phyloP scores from a whole-genome alignment of 2,329 filamentous ascomycete genomes.

The Penicillium sp. region DNA sequence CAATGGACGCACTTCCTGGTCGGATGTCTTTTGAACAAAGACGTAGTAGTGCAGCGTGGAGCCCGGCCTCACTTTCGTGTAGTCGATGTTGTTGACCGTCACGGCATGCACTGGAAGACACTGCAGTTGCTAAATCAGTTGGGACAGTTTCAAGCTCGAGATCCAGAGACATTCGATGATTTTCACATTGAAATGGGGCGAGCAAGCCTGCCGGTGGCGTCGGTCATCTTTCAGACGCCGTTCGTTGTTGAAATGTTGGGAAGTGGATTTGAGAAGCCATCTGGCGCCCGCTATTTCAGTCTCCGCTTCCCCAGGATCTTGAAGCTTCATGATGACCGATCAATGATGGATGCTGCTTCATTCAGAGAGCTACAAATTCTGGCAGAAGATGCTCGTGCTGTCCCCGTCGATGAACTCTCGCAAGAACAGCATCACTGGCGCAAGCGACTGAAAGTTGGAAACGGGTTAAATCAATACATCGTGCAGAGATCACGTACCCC shows the following conservation, averaged over 20 bases:
- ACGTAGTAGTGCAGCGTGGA: constrained; percentile 48
- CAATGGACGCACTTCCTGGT: constrained; percentile 77
- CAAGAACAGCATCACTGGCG: constrained; percentile 60
- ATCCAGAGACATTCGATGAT: constrained; percentile 24
- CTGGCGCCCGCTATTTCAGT: constrained; percentile 64
- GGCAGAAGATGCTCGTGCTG: constrained; percentile 52
- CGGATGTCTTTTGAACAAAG: constrained; percentile 67
- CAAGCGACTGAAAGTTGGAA: constrained; percentile 52
- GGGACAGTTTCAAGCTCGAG: constrained; percentile 43
- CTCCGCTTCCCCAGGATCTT: constrained; percentile 69
- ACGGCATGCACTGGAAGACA: constrained; percentile 46
- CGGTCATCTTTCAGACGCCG: constrained; percentile 58
- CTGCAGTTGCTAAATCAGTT: constrained; percentile 47
- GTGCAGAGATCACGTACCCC: constrained; percentile 21
- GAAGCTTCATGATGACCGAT: constrained; percentile 72
- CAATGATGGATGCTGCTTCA: constrained; percentile 60
- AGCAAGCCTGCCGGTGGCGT: constrained; percentile 30
- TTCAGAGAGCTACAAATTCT: constrained; percentile 65
- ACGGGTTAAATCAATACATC: constrained; percentile 29
- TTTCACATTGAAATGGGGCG: constrained; percentile 47
- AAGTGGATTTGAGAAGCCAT: constrained; percentile 68
- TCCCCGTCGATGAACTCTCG: constrained; percentile 49
- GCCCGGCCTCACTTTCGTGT: constrained; percentile 57
- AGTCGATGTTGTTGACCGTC: constrained; percentile 54
- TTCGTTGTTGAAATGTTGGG: constrained; percentile 76